phyloP scores from a whole-genome alignment of 2,329 filamentous ascomycete genomes.

The Aspergillus luchuensis region DNA sequence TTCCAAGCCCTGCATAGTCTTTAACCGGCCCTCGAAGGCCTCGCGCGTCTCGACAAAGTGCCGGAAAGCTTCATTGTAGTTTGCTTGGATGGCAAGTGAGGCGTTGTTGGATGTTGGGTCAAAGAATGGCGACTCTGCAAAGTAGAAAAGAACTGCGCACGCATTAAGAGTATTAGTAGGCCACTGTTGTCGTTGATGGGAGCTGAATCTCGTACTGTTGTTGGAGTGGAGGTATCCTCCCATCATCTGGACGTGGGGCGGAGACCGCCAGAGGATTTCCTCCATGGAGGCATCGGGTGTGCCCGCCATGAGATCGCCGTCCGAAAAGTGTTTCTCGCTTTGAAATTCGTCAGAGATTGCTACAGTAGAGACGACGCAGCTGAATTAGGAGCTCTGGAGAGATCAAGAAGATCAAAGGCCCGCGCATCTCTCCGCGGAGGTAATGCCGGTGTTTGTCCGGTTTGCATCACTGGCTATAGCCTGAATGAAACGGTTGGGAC shows the following conservation, averaged over 20 bases:
- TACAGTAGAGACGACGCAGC: not conserved
- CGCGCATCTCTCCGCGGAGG: conserved; percentile 16
- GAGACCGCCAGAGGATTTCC: conserved; percentile 50
- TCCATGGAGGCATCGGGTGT: conserved; percentile 42
- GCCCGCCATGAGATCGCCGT: conserved; percentile 32
- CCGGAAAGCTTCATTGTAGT: conserved; percentile 51
- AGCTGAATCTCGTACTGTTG: conserved; percentile 38
- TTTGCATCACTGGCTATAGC: conserved; percentile 26
- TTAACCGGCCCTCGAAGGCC: conserved; percentile 57
- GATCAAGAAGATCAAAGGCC: conserved; percentile 1
- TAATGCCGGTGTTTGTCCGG: conserved; percentile 28
- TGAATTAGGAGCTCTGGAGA: not conserved
- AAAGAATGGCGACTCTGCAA: conserved; percentile 65
- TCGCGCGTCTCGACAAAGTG: conserved; percentile 57
- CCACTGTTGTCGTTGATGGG: not conserved
- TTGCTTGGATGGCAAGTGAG: conserved; percentile 55
- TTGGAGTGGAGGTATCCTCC: conserved; percentile 49
- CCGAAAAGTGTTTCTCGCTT: not conserved
- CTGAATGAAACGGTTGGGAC: not conserved
- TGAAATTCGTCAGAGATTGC: not conserved
- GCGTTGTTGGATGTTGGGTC: conserved; percentile 63
- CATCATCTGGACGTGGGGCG: conserved; percentile 50
- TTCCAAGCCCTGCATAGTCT: conserved; percentile 59
- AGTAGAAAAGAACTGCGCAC: conserved; percentile 60
- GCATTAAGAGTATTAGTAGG: not conserved